phyloP scores from a whole-genome alignment of 1,284 basidiomycete species.

The Cryptococcus sp. region DNA sequence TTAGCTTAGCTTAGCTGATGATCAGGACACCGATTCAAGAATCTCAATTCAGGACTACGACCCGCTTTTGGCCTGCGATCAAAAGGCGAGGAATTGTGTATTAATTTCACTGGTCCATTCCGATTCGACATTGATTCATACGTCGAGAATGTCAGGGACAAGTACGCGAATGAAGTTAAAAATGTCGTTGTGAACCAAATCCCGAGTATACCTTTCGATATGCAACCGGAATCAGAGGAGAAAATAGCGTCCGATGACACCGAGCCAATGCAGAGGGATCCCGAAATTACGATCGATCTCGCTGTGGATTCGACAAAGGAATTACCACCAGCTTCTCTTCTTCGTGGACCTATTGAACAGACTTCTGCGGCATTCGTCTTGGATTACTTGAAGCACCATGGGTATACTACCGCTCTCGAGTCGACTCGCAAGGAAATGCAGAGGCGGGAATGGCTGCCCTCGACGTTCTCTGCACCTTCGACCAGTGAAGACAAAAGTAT shows the following conservation, averaged over 20 bases:
- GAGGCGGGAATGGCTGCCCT: constrained; percentile 10
- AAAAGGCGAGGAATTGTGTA: constrained; percentile 49
- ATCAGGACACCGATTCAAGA: constrained; percentile 62
- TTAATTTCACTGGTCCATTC: constrained; percentile 81
- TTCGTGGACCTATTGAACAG: constrained; percentile 23
- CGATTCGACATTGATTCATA: constrained; percentile 80
- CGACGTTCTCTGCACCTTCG: not conserved
- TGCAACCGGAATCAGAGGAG: constrained; percentile 5
- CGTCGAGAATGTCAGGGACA: constrained; percentile 55
- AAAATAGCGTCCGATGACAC: not conserved
- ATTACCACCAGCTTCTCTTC: constrained; percentile 1
- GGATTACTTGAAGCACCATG: constrained; percentile 73
- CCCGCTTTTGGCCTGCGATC: constrained; percentile 84
- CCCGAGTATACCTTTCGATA: constrained; percentile 11
- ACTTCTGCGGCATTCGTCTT: constrained; percentile 65
- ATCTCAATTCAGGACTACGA: constrained; percentile 61
- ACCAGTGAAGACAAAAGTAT: not conserved
- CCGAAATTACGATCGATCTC: too few relatives aligned
- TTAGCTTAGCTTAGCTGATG: not conserved
- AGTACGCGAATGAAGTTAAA: not conserved
- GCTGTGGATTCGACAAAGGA: too few relatives aligned
- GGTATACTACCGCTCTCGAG: constrained; percentile 59
- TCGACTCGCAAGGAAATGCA: constrained; percentile 12
- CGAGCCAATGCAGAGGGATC: not conserved
- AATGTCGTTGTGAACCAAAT: constrained; percentile 1